These are phyloP conservation scores for Ambrosiella beaveri DNA, from an alignment of 2,329 filamentous ascomycete genomes.

Conservation along the genomic window DNA sequence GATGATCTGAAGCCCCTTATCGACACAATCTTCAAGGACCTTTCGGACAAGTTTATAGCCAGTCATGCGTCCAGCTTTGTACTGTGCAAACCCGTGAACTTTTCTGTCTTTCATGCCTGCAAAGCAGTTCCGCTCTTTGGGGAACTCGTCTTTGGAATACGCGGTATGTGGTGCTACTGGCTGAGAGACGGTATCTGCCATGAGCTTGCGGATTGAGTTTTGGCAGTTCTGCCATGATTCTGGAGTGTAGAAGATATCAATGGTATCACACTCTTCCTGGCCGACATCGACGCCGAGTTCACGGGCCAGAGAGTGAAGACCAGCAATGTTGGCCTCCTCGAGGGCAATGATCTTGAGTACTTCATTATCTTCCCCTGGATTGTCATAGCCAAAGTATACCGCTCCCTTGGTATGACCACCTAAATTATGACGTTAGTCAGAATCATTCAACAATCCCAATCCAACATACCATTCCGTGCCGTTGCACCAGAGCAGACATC, in stretches of 20 bases:
- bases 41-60: conserved; percentile 9
- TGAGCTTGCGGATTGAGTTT: conserved; percentile 4
- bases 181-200: background rate
- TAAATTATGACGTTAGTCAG: conserved; percentile 1
- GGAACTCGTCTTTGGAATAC: background rate
- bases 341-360: conserved; percentile 13
- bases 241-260: conserved; percentile 9
- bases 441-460: background rate
- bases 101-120: background rate
- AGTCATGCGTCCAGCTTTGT: conserved; percentile 10
- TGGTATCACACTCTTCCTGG: conserved; percentile 9
- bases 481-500: conserved; percentile 21
- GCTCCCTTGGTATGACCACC: conserved; percentile 12
- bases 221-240: conserved; percentile 7
- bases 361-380: conserved; percentile 3
- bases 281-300: conserved; percentile 12
- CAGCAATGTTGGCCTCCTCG: conserved; percentile 12
- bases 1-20: conserved; percentile 7
- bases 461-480: conserved; percentile 20
- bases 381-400: conserved; percentile 8
- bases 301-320: conserved; percentile 11
- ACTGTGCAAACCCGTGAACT: conserved; percentile 7
- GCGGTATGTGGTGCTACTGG: background rate
- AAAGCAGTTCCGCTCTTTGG: conserved; percentile 2
- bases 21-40: conserved; percentile 7